Base-by-base conservation (phyloP, 2,329 filamentous ascomycete genomes). In the Lachnellula arida region DNA sequence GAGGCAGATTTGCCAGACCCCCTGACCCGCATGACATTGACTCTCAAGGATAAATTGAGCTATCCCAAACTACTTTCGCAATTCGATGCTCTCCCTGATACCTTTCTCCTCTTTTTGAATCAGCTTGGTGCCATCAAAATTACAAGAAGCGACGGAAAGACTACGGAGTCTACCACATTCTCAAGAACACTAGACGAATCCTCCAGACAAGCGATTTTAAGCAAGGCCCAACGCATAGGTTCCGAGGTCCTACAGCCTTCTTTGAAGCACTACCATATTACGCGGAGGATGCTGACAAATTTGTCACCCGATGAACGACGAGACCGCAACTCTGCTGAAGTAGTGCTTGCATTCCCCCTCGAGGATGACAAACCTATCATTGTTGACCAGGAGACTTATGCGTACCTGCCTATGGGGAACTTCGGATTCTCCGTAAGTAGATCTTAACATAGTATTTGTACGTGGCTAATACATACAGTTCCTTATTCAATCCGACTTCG, bases 401-500 rank as follows among this genome's bases (percentile, higher is more conserved):
- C 44, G 46, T 57, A 54, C 55, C 46, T 57, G 44, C 55, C 55
- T 44, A 34, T 57, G 22, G 46, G 55, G 35, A 19, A 53, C 17
- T 51, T 50, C 44, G 44, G 54, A 35, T 56, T 59, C 47, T 49
- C 35, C 15, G 50, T 58, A 32, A 49, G 49, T 56, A 53, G 0
- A 46, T 46, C 51, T 53, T 19, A 49, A 19, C 77, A 77, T 0
- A 51, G 46, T 46, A 40, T 51, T 25, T 46, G 51, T 46, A 46
- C 19, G 37, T 42, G 35, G 25, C 53, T 54, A 44, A 54, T 15
- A 53, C 23, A 28, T 53, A 12, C 23, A 75, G 68, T 80, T 81
- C 43, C 60, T 80, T 1, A 76, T 81, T 15, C 77, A 81, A 12
- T 70, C 75, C 5, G 77, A 81, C 58, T 81, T 81, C 50, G 74